Base-by-base conservation (phyloP, 768 basidiomycete genomes). In the Pholiota conissans region DNA sequence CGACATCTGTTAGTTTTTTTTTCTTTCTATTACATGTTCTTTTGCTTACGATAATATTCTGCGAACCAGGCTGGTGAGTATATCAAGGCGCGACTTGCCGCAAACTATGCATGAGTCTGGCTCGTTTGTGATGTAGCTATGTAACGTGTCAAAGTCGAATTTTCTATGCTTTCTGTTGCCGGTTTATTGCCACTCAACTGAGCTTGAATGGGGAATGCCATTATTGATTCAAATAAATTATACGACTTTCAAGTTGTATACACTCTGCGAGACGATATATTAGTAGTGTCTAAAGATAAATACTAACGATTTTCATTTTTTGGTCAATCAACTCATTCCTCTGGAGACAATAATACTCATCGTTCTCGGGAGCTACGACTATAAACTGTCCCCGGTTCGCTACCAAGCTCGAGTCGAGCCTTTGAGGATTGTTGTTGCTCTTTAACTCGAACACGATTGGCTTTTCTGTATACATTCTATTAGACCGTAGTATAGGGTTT, bases 31-130 rank as follows among this genome's bases (percentile, higher is more conserved):
- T n/a, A n/a, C 34, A 7, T 7, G 4, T 16, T 28, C 39, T n/a
- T 34, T 39, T 27, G 40, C 7, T 7, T 9, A 29, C 40, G 3
- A 13, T 14, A 0, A 24, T 3, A 39, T 6, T 51, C 22, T 14
- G 30, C n/a, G n/a, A n/a, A n/a, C 20, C 51, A 75, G 70, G 71
- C 74, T 1, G 66, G 62, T 13, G 71, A 72, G 40, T 81, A 80
- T 57, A 62, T 77, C 45, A 68, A 74, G 61, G 72, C 72, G 49
- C 71, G 78, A 34, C 54, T 82, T 22, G 67, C 74, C 7, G 71
- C 74, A 1, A 66, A 60, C 26, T 79, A 79, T 64, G 74, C 55
- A 67, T 37, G 13, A 22, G n/a, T n/a, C n/a, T n/a, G n/a, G n/a
- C n/a, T n/a, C n/a, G n/a, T n/a, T n/a, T n/a, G n/a, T n/a, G n/a